These are phyloP conservation scores for Cylindrodendrum hubeiense DNA, from an alignment of 2,329 filamentous ascomycete species.

Conservation along the genomic window DNA sequence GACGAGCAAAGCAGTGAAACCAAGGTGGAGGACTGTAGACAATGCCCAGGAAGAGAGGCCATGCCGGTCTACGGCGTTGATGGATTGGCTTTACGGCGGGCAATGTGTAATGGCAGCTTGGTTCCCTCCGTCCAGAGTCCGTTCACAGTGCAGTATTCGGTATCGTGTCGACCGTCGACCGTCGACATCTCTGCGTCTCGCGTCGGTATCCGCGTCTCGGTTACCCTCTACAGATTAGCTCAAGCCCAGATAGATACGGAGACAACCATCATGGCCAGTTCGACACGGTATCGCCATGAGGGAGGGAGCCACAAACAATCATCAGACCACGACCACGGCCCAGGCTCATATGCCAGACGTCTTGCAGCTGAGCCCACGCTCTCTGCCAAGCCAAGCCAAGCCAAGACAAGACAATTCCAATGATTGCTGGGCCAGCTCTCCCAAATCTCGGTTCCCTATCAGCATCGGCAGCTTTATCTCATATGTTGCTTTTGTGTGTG, in stretches of 20 bases:
- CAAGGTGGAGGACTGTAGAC: not conserved
- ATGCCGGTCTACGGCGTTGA: not conserved
- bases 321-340: constrained; percentile 13
- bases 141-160: not conserved
- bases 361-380: constrained; percentile 12
- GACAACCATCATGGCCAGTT: constrained; percentile 5
- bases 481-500: constrained; percentile 1
- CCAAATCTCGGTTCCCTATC: constrained; percentile 13
- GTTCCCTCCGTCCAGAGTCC: not conserved
- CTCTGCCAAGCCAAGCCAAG: constrained; percentile 12
- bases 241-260: not conserved
- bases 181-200: not conserved
- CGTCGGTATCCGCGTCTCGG: not conserved
- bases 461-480: constrained; percentile 15
- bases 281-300: not conserved
- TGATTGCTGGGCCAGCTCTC: not conserved
- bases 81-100: constrained; percentile 11
- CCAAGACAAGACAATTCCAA: constrained; percentile 12
- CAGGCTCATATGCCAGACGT: not conserved
- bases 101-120: constrained; percentile 26
- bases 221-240: not conserved
- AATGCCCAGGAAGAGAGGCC: not conserved
- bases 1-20: not conserved
- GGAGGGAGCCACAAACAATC: not conserved
- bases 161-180: not conserved